These are phyloP conservation scores for Penicillium crustosum DNA, from an alignment of 2,329 filamentous ascomycete genomes.

Conservation along the genomic window DNA sequence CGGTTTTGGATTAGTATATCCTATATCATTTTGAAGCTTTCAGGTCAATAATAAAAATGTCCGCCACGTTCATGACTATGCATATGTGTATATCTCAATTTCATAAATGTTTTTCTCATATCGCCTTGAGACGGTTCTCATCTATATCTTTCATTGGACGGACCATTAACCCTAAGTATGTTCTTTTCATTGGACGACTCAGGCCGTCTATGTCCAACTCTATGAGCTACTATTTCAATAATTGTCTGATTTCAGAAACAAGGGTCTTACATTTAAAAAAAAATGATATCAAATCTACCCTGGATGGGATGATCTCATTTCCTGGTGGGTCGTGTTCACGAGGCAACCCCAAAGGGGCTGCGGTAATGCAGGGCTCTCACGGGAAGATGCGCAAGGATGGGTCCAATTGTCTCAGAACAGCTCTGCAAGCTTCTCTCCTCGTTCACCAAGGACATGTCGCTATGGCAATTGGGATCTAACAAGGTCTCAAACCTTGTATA, in stretches of 20 bases:
- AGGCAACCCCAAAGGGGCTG: conserved; percentile 8
- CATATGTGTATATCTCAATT: not conserved
- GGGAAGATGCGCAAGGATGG: conserved; percentile 5
- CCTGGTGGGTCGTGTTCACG: not conserved
- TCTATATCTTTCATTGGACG: not conserved
- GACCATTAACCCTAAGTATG: not conserved
- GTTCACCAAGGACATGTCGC: not conserved
- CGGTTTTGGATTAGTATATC: conserved; percentile 7
- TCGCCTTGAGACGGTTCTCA: not conserved
- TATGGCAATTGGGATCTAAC: not conserved
- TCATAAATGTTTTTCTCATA: not conserved
- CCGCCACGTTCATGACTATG: not conserved
- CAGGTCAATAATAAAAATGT: conserved; percentile 3
- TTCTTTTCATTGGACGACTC: not conserved
- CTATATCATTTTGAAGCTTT: conserved; percentile 6
- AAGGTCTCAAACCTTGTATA: conserved; percentile 2
- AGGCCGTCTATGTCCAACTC: too few relatives aligned
- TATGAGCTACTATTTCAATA: not conserved
- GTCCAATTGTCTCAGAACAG: conserved; percentile 5
- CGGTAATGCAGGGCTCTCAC: conserved; percentile 2
- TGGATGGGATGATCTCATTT: not conserved
- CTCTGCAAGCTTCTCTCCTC: not conserved
- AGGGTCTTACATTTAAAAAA: not conserved
- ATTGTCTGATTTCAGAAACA: not conserved
- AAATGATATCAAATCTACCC: not conserved